These are phyloP conservation scores for Clohesyomyces aquaticus DNA, from an alignment of 495 filamentous ascomycete species.

Conservation along the genomic window DNA sequence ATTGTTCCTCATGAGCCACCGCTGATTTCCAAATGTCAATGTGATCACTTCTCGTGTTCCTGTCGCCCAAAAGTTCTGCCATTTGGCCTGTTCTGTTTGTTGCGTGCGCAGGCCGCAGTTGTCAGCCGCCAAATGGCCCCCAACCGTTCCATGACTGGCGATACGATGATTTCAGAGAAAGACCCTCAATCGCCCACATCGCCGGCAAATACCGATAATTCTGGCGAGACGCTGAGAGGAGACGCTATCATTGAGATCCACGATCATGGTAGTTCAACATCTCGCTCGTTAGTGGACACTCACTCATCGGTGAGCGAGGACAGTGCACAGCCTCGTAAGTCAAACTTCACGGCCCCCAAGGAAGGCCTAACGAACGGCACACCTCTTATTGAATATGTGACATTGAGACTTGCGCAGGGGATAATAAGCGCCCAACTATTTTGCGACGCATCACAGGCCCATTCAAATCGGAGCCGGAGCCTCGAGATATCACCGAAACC, in stretches of 20 bases:
- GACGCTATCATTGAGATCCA: constrained; percentile 40
- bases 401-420: constrained; percentile 7
- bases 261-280: constrained; percentile 24
- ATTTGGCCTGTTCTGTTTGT: background rate
- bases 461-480: constrained; percentile 28
- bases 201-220: constrained; percentile 30
- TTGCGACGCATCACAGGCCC: constrained; percentile 32
- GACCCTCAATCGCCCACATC: constrained; percentile 19
- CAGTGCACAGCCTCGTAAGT: constrained; percentile 34
- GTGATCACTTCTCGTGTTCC: background rate
- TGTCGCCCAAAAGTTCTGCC: constrained; percentile 11
- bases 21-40: constrained; percentile 16
- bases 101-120: constrained; percentile 18
- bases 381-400: background rate
- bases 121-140: constrained; percentile 32
- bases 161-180: constrained; percentile 36
- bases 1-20: constrained; percentile 16
- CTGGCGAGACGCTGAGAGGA: constrained; percentile 25
- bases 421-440: constrained; percentile 19
- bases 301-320: constrained; percentile 17
- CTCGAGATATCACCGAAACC: constrained; percentile 27
- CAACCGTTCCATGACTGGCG: constrained; percentile 38
- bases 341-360: constrained; percentile 20
- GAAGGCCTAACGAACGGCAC: no score
- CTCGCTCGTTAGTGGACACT: constrained; percentile 9